Evolutionary conservation across 1,139 yeast genomes (phyloP).

Genomic region (Candida freyschussii): DNA sequence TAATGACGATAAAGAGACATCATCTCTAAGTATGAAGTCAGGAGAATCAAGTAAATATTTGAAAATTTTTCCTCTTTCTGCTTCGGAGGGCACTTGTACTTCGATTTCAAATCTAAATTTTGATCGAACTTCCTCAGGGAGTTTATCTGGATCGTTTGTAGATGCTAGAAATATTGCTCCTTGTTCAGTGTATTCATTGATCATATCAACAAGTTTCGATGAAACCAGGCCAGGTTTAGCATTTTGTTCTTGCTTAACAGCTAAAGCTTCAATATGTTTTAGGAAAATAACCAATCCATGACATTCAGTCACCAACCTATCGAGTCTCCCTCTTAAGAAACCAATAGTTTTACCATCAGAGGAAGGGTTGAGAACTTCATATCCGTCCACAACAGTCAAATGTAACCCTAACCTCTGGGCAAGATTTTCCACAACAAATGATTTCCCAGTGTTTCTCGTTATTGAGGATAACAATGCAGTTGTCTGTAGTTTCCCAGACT

Average conservation of each 20-base stretch:
- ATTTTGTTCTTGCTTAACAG: conserved; percentile 56
- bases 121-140: conserved; percentile 64
- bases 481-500: conserved; percentile 44
- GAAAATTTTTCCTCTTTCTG: conserved; percentile 65
- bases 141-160: conserved; percentile 63
- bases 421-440: conserved; percentile 53
- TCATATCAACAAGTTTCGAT: conserved; percentile 53
- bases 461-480: conserved; percentile 64
- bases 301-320: conserved; percentile 45
- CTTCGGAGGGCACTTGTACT: conserved; percentile 73
- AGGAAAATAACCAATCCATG: conserved; percentile 49
- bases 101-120: conserved; percentile 73
- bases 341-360: conserved; percentile 82
- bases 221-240: conserved; percentile 49
- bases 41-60: conserved; percentile 36
- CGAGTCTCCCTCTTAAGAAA: conserved; percentile 68
- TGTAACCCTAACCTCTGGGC: conserved; percentile 63
- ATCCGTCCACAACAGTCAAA: conserved; percentile 65
- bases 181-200: conserved; percentile 47
- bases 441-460: conserved; percentile 76
- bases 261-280: conserved; percentile 71
- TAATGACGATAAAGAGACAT: conserved; percentile 53
- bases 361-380: conserved; percentile 57
- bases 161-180: conserved; percentile 61
- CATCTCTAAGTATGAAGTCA: conserved; percentile 35